Base-by-base conservation (phyloP, 1,139 yeast species). In the Suhomyces coccinellae region DNA sequence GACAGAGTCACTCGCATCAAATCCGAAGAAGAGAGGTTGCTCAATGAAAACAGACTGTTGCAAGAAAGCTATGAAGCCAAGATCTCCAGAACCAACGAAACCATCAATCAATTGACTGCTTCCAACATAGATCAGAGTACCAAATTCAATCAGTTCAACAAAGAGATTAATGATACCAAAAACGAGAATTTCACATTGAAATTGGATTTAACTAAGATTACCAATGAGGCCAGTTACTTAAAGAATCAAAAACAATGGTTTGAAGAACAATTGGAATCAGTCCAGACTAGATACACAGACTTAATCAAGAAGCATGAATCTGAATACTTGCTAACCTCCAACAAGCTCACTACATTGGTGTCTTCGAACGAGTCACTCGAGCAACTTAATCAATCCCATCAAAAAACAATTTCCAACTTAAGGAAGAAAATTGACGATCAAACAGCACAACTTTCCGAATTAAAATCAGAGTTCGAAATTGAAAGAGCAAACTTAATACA, bases 401-500 rank as follows among this genome's bases (percentile, higher is more conserved):
- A 43, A 24, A 39, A 33, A 8, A 47, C 52, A 22, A 59, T 72
- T 16, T 62, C 65, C 8, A 71, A 71, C 4, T 53, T 69, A 3
- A 61, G 72, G 4, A 52, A 55, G 44, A 71, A 73, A 17, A 57
- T 82, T 14, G 81, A 77, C 40, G 80, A 75, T 46, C 71, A 75
- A 39, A 58, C 74, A 7, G 65, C 77, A 1, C 55, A 69, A 8
- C 71, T 73, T 20, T 54, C 66, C 2, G 56, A 57, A n/a, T 49
- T 62, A 15, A 65, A 62, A 40, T 56, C 61, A 6, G 60, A 63
- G 33, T 52, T 50, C 31, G 71, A 69, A 40, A 51, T 60, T 14
- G 67, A 62, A 40, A 81, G 79, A 50, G 79, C 80, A 27, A 81
- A 78, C 36, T 82, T 80, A 54, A 64, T 81, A 36, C 77, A 77